Evolutionary conservation across 331 rosid species (phyloP), one percentile per base, ranked within the genome.

Genomic region (Malus hybrid): DNA sequence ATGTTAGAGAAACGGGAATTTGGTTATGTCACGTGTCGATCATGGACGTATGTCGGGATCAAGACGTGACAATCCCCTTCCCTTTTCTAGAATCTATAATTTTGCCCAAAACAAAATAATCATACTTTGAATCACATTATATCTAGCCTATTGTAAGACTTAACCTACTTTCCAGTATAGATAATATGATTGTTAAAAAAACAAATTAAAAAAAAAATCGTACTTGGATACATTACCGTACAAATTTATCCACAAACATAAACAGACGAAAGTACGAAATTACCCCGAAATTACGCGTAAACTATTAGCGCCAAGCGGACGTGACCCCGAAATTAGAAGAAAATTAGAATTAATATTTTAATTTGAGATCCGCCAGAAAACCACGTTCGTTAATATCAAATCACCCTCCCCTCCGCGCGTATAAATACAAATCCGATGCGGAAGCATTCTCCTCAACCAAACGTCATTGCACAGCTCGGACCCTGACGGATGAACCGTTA

Each of bases 201-300:
- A 33, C 22, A 22, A 22, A 22, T 39, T 3, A 31, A 31, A 16
- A 36, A 32, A n/a, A 73, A 2, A 32, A 33, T 33, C 5, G 18
- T 3, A 2, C 19, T 28, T 61, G 0, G 12, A 70, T 18, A 3
- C 31, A n/a, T n/a, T 9, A 15, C 1, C 4, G 79, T 74, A 74
- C 77, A 64, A 74, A 69, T 75, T 76, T 60, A 76, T 76, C 76
- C 70, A 7, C 34, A n/a, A 42, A n/a, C 28, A 46, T 44, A 3
- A 74, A 78, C 28, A 67, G 81, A 76, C 89, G 79, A 83, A 81
- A 70, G 78, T 81, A 81, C 76, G 93, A 88, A 88, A 83, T 65
- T 52, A 55, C 86, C 76, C 65, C 79, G 84, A 88, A 87, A 65
- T 74, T 70, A 0, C 86, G 15, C 42, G 69, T 65, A 79, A 75